phyloP scores from a whole-genome alignment of 2,329 filamentous ascomycete genomes.

The Beauveria scarabaeidicola region DNA sequence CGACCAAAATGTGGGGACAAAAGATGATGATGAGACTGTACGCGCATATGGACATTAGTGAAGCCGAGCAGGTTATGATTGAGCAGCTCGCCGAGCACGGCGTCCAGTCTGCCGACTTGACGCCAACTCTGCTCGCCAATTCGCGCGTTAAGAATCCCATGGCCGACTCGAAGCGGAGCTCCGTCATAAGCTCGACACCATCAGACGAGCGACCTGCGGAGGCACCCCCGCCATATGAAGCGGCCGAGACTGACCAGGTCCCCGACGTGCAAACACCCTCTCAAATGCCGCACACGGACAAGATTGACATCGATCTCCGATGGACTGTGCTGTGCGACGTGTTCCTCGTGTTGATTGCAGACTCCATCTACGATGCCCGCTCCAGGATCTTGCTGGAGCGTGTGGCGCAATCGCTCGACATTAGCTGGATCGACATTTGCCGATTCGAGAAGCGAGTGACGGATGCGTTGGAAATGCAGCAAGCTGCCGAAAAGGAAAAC shows the following conservation, averaged over 20 bases:
- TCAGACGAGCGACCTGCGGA: conserved; percentile 39
- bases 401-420: conserved; percentile 70
- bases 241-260: conserved; percentile 59
- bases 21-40: conserved; percentile 97
- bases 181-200: conserved; percentile 16
- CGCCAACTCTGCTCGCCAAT: conserved; percentile 82
- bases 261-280: conserved; percentile 75
- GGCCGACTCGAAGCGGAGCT: conserved; percentile 38
- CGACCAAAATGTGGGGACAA: conserved; percentile 91
- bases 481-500: conserved; percentile 86
- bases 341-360: conserved; percentile 92
- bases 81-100: conserved; percentile 92
- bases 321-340: conserved; percentile 97
- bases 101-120: conserved; percentile 75
- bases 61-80: conserved; percentile 94
- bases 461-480: conserved; percentile 95
- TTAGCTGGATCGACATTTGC: conserved; percentile 88
- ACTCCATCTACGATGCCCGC: conserved; percentile 84
- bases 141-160: conserved; percentile 88
- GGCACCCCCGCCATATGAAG: conserved; percentile 51
- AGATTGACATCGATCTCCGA: conserved; percentile 88
- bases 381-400: conserved; percentile 77
- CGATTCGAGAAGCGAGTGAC: conserved; percentile 96
- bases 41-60: conserved; percentile 90
- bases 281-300: conserved; percentile 70